Conservation (phyloP, 2,329 filamentous ascomycete species). For the Microcera coccophila region DNA sequence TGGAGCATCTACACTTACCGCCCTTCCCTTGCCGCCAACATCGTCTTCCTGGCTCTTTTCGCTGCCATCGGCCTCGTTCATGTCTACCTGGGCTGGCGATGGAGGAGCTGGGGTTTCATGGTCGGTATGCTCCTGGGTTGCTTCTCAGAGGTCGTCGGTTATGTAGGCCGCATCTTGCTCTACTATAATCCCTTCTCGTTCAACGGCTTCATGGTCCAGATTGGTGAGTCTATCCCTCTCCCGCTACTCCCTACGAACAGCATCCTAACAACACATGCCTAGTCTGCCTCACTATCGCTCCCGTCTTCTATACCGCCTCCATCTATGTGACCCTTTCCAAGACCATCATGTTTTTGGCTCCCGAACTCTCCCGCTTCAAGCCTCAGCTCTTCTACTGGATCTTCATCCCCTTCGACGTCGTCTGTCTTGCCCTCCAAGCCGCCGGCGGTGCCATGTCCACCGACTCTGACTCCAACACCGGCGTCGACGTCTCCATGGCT, state of each 20-base stretch:
- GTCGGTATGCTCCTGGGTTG: conserved; percentile 54
- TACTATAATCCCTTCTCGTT: conserved; percentile 57
- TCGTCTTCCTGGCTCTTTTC: conserved; percentile 50
- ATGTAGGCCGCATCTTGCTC: conserved; percentile 56
- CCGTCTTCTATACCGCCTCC: conserved; percentile 53
- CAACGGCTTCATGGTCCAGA: conserved; percentile 62
- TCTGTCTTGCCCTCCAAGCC: conserved; percentile 56
- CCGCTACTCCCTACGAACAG: no score
- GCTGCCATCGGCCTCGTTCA: conserved; percentile 39
- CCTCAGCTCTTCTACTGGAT: conserved; percentile 44
- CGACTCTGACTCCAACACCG: conserved; percentile 36
- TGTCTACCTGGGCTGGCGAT: conserved; percentile 41
- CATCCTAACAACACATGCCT: not conserved
- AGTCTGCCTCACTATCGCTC: conserved; percentile 53
- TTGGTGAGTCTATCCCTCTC: conserved; percentile 39
- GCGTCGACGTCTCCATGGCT: conserved; percentile 41
- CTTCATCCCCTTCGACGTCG: conserved; percentile 53
- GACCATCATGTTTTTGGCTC: conserved; percentile 38
- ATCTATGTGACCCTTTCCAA: conserved; percentile 61
- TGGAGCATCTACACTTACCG: conserved; percentile 52
- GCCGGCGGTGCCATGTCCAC: conserved; percentile 53
- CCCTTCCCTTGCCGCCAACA: conserved; percentile 51
- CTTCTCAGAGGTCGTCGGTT: conserved; percentile 57
- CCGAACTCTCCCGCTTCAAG: conserved; percentile 41
- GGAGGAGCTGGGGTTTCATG: conserved; percentile 48